Conservation (phyloP, 805 yeast species). For the Saccharomycopsis sp. region DNA sequence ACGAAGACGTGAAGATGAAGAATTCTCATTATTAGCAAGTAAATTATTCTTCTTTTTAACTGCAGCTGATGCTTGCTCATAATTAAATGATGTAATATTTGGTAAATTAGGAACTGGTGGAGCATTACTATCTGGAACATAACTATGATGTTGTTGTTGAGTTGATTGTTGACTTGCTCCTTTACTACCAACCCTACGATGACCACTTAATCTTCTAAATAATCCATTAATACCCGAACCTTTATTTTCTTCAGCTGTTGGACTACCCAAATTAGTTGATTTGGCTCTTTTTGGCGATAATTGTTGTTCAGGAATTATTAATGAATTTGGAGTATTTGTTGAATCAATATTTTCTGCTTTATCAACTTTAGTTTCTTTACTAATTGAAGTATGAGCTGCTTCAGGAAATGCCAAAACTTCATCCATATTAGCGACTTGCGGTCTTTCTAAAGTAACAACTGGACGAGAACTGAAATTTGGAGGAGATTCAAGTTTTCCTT, state of each 20-base stretch:
- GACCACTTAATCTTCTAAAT: constrained; percentile 27
- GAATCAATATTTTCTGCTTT: not conserved
- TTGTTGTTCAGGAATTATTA: constrained; percentile 8
- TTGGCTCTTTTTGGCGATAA: constrained; percentile 16
- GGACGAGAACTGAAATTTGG: not conserved
- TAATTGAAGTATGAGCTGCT: constrained; percentile 32
- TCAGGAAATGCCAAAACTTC: constrained; percentile 27
- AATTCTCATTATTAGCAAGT: not conserved
- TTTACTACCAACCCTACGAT: constrained; percentile 13
- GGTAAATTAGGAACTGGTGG: constrained; percentile 19
- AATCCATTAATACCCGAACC: constrained; percentile 19
- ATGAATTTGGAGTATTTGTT: constrained; percentile 1
- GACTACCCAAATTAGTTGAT: constrained; percentile 6
- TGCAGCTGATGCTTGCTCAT: constrained; percentile 1
- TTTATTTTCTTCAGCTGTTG: not conserved
- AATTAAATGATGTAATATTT: constrained; percentile 4
- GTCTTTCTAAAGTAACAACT: not conserved
- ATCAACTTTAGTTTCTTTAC: constrained; percentile 21
- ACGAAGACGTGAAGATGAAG: constrained; percentile 1
- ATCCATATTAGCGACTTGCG: constrained; percentile 19
- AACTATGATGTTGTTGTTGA: constrained; percentile 9
- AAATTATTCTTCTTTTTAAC: not conserved
- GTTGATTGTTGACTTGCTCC: not conserved
- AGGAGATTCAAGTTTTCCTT: constrained; percentile 7
- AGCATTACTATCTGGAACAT: constrained; percentile 17